Evolutionary conservation across 1,284 basidiomycete species (phyloP).

Genomic region (Apiotrichum mycotoxinovorans): DNA sequence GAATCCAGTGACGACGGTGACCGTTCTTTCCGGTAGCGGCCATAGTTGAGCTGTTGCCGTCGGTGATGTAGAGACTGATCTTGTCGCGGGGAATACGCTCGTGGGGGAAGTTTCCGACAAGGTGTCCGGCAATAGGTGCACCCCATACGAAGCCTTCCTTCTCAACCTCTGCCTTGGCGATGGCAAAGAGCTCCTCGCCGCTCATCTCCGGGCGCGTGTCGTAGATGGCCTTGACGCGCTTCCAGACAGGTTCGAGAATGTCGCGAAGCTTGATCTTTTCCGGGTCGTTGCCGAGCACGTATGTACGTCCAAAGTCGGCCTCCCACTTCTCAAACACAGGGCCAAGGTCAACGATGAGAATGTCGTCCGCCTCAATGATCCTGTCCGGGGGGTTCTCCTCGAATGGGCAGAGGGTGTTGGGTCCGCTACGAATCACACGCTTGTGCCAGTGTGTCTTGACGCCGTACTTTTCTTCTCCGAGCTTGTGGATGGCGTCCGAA

Average conservation of each 20-base stretch:
- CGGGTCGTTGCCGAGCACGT: conserved; percentile 18
- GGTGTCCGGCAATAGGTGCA: conserved; percentile 15
- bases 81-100: conserved; percentile 22
- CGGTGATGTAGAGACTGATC: conserved; percentile 17
- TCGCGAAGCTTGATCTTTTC: conserved; percentile 12
- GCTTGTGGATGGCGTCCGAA: conserved; percentile 17
- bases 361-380: conserved; percentile 15
- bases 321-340: conserved; percentile 22
- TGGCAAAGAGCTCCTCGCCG: conserved; percentile 15
- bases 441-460: conserved; percentile 22
- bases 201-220: conserved; percentile 15
- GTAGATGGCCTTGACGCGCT: conserved; percentile 12
- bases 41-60: conserved; percentile 11
- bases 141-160: conserved; percentile 12
- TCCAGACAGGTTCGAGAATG: conserved; percentile 18
- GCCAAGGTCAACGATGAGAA: conserved; percentile 20
- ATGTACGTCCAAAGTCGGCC: conserved; percentile 22
- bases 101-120: conserved; percentile 18
- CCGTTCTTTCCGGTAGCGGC: conserved; percentile 10
- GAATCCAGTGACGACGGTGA: conserved; percentile 16
- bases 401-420: conserved; percentile 19
- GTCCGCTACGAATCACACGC: conserved; percentile 17
- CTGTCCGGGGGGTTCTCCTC: conserved; percentile 22
- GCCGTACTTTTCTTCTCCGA: conserved; percentile 11
- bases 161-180: conserved; percentile 2